Evolutionary conservation across 768 basidiomycete species (phyloP).

Genomic region (Kwoniella dejecticola): DNA sequence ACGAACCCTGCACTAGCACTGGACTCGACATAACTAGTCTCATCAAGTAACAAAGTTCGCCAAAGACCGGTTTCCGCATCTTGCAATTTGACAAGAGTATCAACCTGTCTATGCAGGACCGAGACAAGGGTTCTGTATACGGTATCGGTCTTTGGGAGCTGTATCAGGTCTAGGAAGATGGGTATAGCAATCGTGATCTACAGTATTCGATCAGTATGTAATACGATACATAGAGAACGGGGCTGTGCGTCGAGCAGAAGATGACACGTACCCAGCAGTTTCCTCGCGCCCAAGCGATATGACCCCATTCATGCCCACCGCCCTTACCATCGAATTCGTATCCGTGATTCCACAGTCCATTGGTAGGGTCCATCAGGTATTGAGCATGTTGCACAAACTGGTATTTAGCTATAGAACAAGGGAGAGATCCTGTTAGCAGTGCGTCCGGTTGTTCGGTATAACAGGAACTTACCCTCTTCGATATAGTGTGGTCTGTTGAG

Average conservation of each 20-base stretch:
- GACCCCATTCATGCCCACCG: slow-evolving; percentile 51
- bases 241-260: background rate
- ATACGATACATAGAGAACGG: background rate
- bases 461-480: slow-evolving; percentile 58
- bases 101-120: slow-evolving; percentile 60
- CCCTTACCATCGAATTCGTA: slow-evolving; percentile 43
- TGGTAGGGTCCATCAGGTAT: slow-evolving; percentile 48
- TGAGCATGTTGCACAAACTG: slow-evolving; percentile 50
- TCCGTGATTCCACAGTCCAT: slow-evolving; percentile 53
- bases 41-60: slow-evolving; percentile 62
- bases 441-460: slow-evolving; percentile 52
- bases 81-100: slow-evolving; percentile 60
- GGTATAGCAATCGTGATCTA: slow-evolving; percentile 39
- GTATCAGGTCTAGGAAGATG: slow-evolving; percentile 31
- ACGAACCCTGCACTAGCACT: slow-evolving; percentile 48
- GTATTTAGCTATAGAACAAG: slow-evolving; percentile 35
- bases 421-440: slow-evolving; percentile 55
- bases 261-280: slow-evolving; percentile 59
- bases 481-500: slow-evolving; percentile 61
- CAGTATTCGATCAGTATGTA: background rate
- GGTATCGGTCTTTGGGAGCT: slow-evolving; percentile 58
- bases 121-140: slow-evolving; percentile 58
- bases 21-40: slow-evolving; percentile 61
- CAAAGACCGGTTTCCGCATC: slow-evolving; percentile 60
- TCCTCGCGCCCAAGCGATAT: slow-evolving; percentile 63